A percentile compares a stretch with the other conserved stretches of the same genome.
Conservation (phyloP, 2,329 filamentous ascomycete genomes). For the Aspergillus fijiensis region DNA sequence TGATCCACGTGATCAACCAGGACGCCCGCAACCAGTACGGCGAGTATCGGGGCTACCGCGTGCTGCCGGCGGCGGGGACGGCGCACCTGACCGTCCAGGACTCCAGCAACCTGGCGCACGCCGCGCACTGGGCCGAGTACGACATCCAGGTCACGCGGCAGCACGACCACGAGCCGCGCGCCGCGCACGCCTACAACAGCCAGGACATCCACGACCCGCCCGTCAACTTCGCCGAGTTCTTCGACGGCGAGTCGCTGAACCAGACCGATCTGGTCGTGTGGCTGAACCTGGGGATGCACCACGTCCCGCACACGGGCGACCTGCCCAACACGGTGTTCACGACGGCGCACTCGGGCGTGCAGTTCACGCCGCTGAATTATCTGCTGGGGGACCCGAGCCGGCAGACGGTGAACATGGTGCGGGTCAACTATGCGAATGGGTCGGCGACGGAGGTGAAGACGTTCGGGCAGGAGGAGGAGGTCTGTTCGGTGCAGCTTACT, state of each 20-base stretch:
- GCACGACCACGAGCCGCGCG: constrained; percentile 12
- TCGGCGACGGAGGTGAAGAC: constrained; percentile 9
- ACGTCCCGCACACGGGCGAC: constrained; percentile 56
- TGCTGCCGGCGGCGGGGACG: constrained; percentile 9
- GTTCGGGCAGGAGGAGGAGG: constrained; percentile 12
- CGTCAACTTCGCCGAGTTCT: constrained; percentile 13
- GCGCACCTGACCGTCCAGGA: constrained; percentile 12
- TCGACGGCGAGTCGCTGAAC: constrained; percentile 15
- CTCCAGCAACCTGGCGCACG: constrained; percentile 11
- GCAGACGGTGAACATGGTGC: constrained; percentile 13
- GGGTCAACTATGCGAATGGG: constrained; percentile 9
- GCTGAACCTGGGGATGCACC: constrained; percentile 59
- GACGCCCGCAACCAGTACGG: constrained; percentile 15
- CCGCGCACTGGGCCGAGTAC: constrained; percentile 16
- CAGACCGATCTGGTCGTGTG: constrained; percentile 45
- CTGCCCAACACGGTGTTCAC: constrained; percentile 53
- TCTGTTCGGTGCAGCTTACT: constrained; percentile 4
- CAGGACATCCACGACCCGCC: constrained; percentile 15
- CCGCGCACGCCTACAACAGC: constrained; percentile 13
- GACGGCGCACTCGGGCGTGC: constrained; percentile 17
- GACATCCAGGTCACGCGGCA: constrained; percentile 15
- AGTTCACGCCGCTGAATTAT: constrained; percentile 18
- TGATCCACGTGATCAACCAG: constrained; percentile 14
- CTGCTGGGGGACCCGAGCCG: constrained; percentile 13
- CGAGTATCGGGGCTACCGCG: constrained; percentile 14